Evolutionary conservation across 208 protist species (phyloP).

Genomic region (Acanthamoeba healyi): DNA sequence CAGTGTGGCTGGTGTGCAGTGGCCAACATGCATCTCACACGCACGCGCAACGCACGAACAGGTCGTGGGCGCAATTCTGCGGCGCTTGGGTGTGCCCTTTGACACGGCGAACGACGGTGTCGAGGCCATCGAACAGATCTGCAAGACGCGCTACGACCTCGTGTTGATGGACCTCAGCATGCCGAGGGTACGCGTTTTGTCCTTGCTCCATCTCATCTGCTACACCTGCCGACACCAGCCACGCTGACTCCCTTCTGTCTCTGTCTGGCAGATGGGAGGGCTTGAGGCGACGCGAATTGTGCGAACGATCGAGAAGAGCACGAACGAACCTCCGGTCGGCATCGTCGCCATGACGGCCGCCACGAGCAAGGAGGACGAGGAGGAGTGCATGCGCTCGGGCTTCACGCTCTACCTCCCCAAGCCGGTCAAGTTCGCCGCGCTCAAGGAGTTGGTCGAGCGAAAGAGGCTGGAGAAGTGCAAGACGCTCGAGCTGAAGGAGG

Average conservation of each 20-base stretch:
- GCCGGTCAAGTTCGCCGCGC: not conserved
- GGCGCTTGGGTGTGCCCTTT: constrained; percentile 37
- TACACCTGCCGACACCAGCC: not conserved
- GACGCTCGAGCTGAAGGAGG: not conserved
- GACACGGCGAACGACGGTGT: constrained; percentile 40
- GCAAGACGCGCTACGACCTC: constrained; percentile 51
- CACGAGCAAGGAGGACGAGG: constrained; percentile 22
- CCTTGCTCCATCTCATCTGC: not conserved
- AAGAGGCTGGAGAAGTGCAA: not conserved
- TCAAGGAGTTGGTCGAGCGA: not conserved
- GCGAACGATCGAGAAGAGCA: not conserved
- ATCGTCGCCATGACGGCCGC: constrained; percentile 5
- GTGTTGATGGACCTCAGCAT: constrained; percentile 81
- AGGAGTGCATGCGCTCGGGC: constrained; percentile 18
- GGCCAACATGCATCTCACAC: not conserved
- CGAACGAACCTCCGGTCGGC: not conserved
- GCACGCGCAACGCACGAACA: not conserved
- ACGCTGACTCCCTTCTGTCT: not conserved
- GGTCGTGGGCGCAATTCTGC: constrained; percentile 62
- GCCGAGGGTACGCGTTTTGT: constrained; percentile 60
- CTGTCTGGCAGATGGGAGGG: constrained; percentile 60
- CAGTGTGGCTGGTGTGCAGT: not conserved
- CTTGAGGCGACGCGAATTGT: constrained; percentile 75
- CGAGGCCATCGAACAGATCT: constrained; percentile 70
- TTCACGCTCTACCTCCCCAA: constrained; percentile 49